Evolutionary conservation across 192 early-diverging fungal genomes (phyloP).

Genomic region (Backusella westeae): DNA sequence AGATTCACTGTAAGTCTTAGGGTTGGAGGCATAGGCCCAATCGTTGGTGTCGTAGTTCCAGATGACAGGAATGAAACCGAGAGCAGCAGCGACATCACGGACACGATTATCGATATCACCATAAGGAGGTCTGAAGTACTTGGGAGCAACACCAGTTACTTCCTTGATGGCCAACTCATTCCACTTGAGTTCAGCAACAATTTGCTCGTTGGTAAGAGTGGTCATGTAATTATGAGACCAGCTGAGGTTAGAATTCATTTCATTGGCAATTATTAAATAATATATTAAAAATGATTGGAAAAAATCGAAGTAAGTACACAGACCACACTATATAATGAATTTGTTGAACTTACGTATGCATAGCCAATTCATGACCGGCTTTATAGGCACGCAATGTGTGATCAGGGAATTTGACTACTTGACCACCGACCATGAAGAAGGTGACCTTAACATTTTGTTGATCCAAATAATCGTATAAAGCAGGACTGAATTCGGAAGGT

Average conservation of each 20-base stretch:
- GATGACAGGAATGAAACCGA: constrained; percentile 52
- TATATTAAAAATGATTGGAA: no score
- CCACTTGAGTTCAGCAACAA: constrained; percentile 62
- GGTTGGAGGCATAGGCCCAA: constrained; percentile 31
- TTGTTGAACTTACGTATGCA: constrained; percentile 45
- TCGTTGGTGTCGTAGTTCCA: constrained; percentile 55
- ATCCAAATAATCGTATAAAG: constrained; percentile 42
- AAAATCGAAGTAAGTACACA: no score
- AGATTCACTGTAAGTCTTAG: background rate
- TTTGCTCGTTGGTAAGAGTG: constrained; percentile 55
- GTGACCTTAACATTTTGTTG: constrained; percentile 37
- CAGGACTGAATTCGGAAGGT: constrained; percentile 40
- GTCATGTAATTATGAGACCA: constrained; percentile 60
- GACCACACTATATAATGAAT: no score
- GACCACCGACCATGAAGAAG: constrained; percentile 50
- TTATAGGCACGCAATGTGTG: constrained; percentile 30
- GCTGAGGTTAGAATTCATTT: background rate
- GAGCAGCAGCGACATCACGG: constrained; percentile 45
- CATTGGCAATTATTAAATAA: background rate
- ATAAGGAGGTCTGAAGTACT: constrained; percentile 63
- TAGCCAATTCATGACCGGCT: constrained; percentile 43
- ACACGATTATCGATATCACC: constrained; percentile 70
- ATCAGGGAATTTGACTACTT: constrained; percentile 48
- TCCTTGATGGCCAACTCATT: constrained; percentile 50
- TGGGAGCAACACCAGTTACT: constrained; percentile 49